Evolutionary conservation across 2,329 filamentous ascomycete genomes (phyloP), one percentile per base, ranked within the genome.

Genomic region (Exophiala sp.): DNA sequence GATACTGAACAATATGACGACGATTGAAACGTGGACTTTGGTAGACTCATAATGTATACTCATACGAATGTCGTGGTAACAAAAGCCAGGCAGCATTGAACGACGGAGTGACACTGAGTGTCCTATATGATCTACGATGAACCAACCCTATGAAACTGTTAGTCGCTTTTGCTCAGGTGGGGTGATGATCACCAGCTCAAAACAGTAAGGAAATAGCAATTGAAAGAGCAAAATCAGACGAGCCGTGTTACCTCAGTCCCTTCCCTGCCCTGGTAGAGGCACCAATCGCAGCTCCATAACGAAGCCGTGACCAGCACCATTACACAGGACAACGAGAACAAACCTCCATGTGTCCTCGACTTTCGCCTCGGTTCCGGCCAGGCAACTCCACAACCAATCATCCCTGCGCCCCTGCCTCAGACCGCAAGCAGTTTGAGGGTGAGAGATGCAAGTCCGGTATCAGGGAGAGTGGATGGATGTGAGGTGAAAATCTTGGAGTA

Each of bases 381-480:
- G 39, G 32, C 51, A 43, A 41, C 69, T 73, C 68, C 72, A 75
- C 72, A 74, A 75, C 72, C 71, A 65, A 69, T 73, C 72, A 68
- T 73, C 68, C 71, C 66, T 50, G 58, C 47, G 16, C 39, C 34
- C 44, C 52, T 50, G 55, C 60, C 56, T 49, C 47, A 54, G 46
- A 38, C 41, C 40, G 42, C 32, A 18, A 47, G 43, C 18, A n/a
- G 20, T n/a, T 7, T 24, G n/a, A 54, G 41, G 55, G 47, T 50
- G 47, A 51, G 49, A 41, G 38, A 58, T 42, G 62, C 62, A 66
- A 68, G 72, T 75, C 72, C 69, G 70, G 72, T 75, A 73, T 72
- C 54, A 69, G 72, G 72, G 69, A 74, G 71, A 63, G 60, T 52
- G 50, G 50, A 47, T 35, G 35, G 42, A 47, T 32, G n/a, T 14